Evolutionary conservation across 1,284 basidiomycete species (phyloP), one percentile per base, ranked within the genome.

Genomic region (Tilletia caries): DNA sequence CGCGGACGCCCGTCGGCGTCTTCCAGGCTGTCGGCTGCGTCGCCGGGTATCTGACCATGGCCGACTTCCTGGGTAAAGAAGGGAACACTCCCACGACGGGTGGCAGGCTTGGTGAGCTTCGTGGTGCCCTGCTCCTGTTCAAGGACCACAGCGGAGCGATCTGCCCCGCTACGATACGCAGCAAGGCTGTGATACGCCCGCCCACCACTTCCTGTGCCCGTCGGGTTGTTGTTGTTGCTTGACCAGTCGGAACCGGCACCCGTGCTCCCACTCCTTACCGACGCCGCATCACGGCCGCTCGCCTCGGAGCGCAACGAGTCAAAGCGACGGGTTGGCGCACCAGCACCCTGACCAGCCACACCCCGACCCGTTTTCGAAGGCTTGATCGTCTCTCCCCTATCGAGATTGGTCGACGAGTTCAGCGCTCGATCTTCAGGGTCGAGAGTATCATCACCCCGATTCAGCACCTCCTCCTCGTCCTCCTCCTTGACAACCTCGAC

Each of bases 51-150:
- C 33, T 68, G 70, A 3, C 78, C 77, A 27, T 75, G 77, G 4
- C 77, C 77, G 43, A 79, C 74, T 73, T 79, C 78, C 41, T 69
- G 67, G 10, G 78, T 76, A 52, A 71, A 79, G 29, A 77, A 75
- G 20, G 78, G 78, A 1, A 79, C 76, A 41, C 70, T 69, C 4
- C 78, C 78, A 15, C 78, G 70, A n/a, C 72, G 74, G 15, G 72
- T 77, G 20, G 70, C 75, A 6, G 78, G 78, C 54, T 73, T 76
- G 52, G 75, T 71, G 0, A 78, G 70, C 20, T 41, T 41, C 10
- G 75, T 50, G 52, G 75, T 71, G 0, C 77, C 71, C 20, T 41
- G 8, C 10, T 75, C 20, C 20, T 25, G 50, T 25, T 50, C 48
- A 25, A 20, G 13, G 23, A 13, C 20, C 48, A 6, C 20, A 5